Base-by-base conservation (phyloP, 1,284 basidiomycete genomes). In the Kalmanozyma brasiliensis region DNA sequence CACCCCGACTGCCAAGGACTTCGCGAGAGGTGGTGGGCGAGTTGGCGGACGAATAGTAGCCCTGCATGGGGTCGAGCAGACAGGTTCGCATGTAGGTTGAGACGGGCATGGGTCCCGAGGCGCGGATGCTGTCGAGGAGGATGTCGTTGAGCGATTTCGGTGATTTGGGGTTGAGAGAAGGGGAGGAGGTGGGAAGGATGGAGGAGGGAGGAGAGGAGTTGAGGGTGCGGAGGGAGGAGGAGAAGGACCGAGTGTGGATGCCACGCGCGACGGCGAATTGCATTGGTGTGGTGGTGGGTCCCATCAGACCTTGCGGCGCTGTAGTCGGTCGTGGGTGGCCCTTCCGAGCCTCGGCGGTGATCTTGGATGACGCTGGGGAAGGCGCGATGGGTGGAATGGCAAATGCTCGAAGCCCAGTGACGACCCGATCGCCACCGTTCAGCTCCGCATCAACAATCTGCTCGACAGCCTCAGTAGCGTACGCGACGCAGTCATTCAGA, bases 1-100 rank as follows among this genome's bases (percentile, higher is more conserved):
- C 96, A 3, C 96, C 96, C 32, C 86, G 85, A 0, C 87, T 76
- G 10, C 96, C 96, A 76, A 98, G 92, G 3, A 98, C 90, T 35
- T 89, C 86, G 22, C 73, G 49, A 1, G 49, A 57, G 7, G 55
- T 49, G 30, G 52, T 13, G 29, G 34, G 56, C 1, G 58, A 46
- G 47, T 72, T 76, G 56, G 72, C 71, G 2, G 47, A 67, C 10
- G 57, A 61, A 34, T 82, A 82, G 68, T 82, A 82, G 42, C 80
- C 80, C 45, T 77, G 70, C 42, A 69, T 70, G 11, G 80, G 80
- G 41, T 82, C 77, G 32, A 78, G 73, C 17, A 82, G 66, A 46
- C 73, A 76, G 14, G 77, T 74, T 30, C 77, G 71, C 80, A 82
- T 82, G 62, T 75, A 82, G 10, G 79, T 79, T 8, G 79, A 73